A percentile compares a stretch with the other conserved stretches of the same genome.
phyloP scores from a whole-genome alignment of 2,329 filamentous ascomycete genomes.

The Rhinocladiella mackenziei region DNA sequence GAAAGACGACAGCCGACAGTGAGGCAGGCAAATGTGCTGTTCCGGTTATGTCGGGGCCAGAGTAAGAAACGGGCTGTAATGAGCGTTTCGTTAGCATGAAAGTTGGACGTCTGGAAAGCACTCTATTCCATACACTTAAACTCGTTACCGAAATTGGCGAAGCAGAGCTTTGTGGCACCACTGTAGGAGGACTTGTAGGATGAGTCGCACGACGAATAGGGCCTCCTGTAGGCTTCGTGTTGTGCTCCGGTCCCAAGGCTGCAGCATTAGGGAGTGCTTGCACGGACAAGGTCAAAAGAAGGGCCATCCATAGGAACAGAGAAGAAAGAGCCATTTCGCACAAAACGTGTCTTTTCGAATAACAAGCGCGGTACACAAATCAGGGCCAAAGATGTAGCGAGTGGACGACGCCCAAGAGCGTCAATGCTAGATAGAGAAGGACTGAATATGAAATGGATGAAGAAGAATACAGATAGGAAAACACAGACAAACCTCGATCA shows the following conservation, averaged over 20 bases:
- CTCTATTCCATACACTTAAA: no score
- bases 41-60: slow-evolving; percentile 12
- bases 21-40: slow-evolving; percentile 14
- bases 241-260: neutral
- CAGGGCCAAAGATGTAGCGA: neutral
- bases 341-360: no score
- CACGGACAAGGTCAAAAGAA: neutral
- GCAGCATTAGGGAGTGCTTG: neutral
- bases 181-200: no score
- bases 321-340: neutral
- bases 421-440: no score
- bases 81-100: neutral
- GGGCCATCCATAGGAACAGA: neutral
- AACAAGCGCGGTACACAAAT: no score
- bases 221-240: no score
- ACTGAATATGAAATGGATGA: neutral
- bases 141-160: neutral
- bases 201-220: no score
- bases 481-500: no score
- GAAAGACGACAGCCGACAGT: slow-evolving; percentile 14
- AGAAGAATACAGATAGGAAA: no score
- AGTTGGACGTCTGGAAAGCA: neutral
- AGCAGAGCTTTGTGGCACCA: neutral
- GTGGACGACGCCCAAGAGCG: slow-evolving; percentile 10
- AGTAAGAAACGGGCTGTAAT: slow-evolving; percentile 7